Conservation (phyloP, 495 filamentous ascomycete species). For the Hypoxylon crocopeplum region DNA sequence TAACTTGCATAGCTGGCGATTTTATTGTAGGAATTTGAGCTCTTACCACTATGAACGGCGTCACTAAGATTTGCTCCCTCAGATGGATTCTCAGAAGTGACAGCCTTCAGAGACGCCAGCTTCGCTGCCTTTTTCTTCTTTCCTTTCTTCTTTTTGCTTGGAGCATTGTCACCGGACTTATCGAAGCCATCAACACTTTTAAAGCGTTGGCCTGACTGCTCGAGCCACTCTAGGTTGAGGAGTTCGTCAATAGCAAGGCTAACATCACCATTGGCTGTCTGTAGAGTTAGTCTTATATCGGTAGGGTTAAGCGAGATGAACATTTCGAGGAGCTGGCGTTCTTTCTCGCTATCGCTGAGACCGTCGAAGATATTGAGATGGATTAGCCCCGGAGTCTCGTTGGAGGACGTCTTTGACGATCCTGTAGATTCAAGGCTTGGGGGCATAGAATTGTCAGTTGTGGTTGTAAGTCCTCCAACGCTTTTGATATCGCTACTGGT, state of each 20-base stretch:
- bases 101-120: neutral
- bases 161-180: conserved; percentile 50
- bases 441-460: conserved; percentile 33
- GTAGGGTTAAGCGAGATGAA: conserved; percentile 71
- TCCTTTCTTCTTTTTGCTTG: conserved; percentile 51
- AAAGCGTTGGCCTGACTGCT: conserved; percentile 62
- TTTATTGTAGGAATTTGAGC: neutral
- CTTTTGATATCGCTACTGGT: conserved; percentile 35
- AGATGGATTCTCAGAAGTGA: conserved; percentile 4
- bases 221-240: conserved; percentile 75
- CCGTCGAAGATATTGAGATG: conserved; percentile 49
- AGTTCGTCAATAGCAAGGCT: conserved; percentile 81
- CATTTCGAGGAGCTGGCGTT: conserved; percentile 64
- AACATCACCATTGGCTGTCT: conserved; percentile 67
- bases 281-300: conserved; percentile 68
- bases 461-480: conserved; percentile 25
- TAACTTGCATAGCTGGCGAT: neutral
- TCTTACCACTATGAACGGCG: conserved; percentile 23
- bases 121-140: conserved; percentile 32
- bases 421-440: conserved; percentile 19
- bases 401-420: conserved; percentile 20
- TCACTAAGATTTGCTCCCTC: conserved; percentile 14
- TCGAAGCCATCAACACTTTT: conserved; percentile 85
- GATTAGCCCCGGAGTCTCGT: conserved; percentile 8
- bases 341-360: conserved; percentile 63